Evolutionary conservation across 1,284 basidiomycete genomes (phyloP), one percentile per base, ranked within the genome.

Genomic region (Hypsizygus ulmarius): DNA sequence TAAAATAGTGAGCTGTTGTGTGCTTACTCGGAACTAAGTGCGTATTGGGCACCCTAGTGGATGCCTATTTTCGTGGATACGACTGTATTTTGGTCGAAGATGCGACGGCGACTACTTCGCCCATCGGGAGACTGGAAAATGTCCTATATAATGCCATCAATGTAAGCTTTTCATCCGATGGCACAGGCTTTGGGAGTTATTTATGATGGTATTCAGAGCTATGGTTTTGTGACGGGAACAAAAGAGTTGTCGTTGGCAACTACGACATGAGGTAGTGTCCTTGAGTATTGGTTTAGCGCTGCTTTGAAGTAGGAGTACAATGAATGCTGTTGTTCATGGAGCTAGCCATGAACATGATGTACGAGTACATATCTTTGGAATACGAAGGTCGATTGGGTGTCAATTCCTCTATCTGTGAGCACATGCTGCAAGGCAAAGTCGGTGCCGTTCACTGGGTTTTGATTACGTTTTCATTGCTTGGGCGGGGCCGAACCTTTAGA

Each of bases 11-110:
- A 19, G 39, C 18, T 39, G 41, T 15, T 4, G 25, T 33, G 8
- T 36, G 6, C 21, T 28, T 33, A 27, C 35, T 21, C 34, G 34
- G 40, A 43, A 39, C 41, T 14, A 50, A 83, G 81, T 84, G 82
- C 54, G 82, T 86, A n/a, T 66, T 77, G 10, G 83, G 83, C 3
- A 84, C 82, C 0, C 53, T 85, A 16, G 70, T 77, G 7, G 82
- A 84, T 53, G 78, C 82, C 2, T 84, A 84, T 60, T 83, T 69
- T 59, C 70, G 74, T 29, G 83, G 82, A 10, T 84, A 85, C 56
- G 81, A 84, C 56, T 78, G 77, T 54, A 68, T 86, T 43, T 59
- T 80, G 9, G 66, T 85, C 3, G 60, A 74, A 48, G 83, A 85
- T 55, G 73, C 71, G 43, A 77, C 74, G 11, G 83, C 81, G 15